Evolutionary conservation across 1,139 yeast species (phyloP).

Genomic region (Yamadazyma triangularis): DNA sequence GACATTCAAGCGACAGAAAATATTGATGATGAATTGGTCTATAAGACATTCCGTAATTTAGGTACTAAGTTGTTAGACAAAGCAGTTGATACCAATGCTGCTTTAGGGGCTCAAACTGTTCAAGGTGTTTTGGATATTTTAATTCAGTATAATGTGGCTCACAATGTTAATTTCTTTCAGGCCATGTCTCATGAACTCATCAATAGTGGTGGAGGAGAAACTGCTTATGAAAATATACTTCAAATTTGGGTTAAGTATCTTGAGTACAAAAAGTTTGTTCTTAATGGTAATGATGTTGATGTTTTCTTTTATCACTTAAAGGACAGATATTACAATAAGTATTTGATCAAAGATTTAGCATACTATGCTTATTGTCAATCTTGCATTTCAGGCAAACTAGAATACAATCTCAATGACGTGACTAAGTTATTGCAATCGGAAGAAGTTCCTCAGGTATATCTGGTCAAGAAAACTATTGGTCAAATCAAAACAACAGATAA

Average conservation of each 20-base stretch:
- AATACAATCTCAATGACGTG: constrained; percentile 23
- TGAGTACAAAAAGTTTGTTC: constrained; percentile 13
- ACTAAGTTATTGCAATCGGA: constrained; percentile 25
- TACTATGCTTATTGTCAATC: constrained; percentile 33
- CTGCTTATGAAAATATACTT: constrained; percentile 20
- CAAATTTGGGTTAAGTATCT: constrained; percentile 31
- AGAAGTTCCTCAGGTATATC: constrained; percentile 20
- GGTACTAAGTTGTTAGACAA: constrained; percentile 19
- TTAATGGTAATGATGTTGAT: not conserved
- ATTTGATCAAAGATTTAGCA: constrained; percentile 21
- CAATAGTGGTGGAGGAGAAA: constrained; percentile 12
- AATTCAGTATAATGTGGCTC: constrained; percentile 26
- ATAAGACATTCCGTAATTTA: constrained; percentile 23
- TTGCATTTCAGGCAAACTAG: constrained; percentile 19
- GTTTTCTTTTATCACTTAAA: constrained; percentile 1
- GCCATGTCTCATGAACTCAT: constrained; percentile 17
- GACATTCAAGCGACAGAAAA: constrained; percentile 33
- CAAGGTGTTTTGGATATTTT: constrained; percentile 24
- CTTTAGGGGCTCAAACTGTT: constrained; percentile 14
- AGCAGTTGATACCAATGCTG: constrained; percentile 11
- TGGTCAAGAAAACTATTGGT: constrained; percentile 15
- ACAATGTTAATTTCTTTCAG: constrained; percentile 27
- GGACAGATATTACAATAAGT: constrained; percentile 1
- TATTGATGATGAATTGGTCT: constrained; percentile 23
- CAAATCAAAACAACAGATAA: constrained; percentile 4